Evolutionary conservation across 345 rosid genomes (phyloP), one percentile per base, ranked within the genome.

Genomic region (Microcos paniculata): DNA sequence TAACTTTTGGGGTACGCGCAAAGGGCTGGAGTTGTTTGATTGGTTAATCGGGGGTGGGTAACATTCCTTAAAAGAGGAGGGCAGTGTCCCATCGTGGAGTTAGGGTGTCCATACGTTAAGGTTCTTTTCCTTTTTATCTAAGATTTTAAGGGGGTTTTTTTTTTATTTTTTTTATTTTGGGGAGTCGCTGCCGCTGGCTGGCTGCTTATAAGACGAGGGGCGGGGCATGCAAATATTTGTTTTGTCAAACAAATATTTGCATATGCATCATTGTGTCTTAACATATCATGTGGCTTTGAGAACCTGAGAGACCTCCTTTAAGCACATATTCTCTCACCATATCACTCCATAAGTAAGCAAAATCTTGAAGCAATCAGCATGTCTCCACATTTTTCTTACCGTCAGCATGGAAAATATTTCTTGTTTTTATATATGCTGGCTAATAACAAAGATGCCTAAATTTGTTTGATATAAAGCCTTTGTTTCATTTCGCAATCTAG

Each of bases 261-360:
- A 81, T 74, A 68, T 62, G 72, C 72, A 69, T 77, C 71, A 72
- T 62, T 51, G 24, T 77, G 67, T 46, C 72, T 53, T 75, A 57
- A 64, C 62, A 76, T n/a, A n/a, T 77, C 79, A 74, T 71, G 79
- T 81, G 83, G 83, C 78, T 55, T 53, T 73, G 28, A 72, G 81
- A 72, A 56, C 72, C 51, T 73, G 57, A 16, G 24, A 3, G n/a
- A 14, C 26, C 28, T 69, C 80, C 66, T 75, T 56, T 13, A 71
- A 65, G 66, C 81, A 79, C 78, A 74, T 74, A 77, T 70, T 84
- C 83, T 80, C 82, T 77, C 83, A 75, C 80, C 77, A 70, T 72
- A 75, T 64, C 82, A 51, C 57, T 3, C n/a, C 76, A 31, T 67
- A 28, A 52, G 61, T 33, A 74, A 64, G 48, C 76, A 79, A 77